A percentile compares a stretch with the other conserved stretches of the same genome.
phyloP scores from a whole-genome alignment of 1,139 yeast genomes.

The Trichomonascaceae sp. region DNA sequence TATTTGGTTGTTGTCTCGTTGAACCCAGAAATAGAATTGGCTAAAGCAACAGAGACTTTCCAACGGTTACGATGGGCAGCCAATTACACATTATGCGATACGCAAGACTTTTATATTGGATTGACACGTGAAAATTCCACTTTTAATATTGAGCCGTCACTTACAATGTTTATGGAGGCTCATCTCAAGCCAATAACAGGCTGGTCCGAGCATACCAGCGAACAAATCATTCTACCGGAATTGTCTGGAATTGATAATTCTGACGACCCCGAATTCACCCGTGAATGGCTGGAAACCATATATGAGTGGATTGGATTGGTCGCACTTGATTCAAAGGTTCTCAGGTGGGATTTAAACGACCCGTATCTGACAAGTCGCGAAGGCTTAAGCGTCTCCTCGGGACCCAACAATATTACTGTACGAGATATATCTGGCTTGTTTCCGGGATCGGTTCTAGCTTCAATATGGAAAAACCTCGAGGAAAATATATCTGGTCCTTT shows the following conservation, averaged over 20 bases:
- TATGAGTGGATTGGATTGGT: constrained; percentile 31
- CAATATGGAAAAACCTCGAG: constrained; percentile 2
- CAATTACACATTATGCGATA: constrained; percentile 23
- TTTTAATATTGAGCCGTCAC: not conserved
- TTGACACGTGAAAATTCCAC: not conserved
- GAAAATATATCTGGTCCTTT: not conserved
- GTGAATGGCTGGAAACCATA: constrained; percentile 28
- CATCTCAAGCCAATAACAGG: not conserved
- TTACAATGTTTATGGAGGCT: not conserved
- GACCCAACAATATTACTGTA: not conserved
- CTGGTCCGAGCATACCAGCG: not conserved
- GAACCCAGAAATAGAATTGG: constrained; percentile 18
- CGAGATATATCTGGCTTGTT: constrained; percentile 18
- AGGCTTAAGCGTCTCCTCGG: not conserved
- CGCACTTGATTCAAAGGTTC: constrained; percentile 17
- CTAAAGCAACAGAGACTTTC: constrained; percentile 23
- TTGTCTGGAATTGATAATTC: not conserved
- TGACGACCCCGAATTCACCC: constrained; percentile 7
- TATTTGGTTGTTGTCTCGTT: constrained; percentile 11
- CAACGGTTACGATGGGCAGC: constrained; percentile 38
- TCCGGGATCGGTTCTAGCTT: constrained; percentile 8
- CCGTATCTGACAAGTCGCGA: not conserved
- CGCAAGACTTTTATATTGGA: not conserved
- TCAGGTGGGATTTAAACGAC: not conserved
- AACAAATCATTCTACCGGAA: not conserved